These are phyloP conservation scores for Chrysosporium queenslandicum DNA, from an alignment of 2,329 filamentous ascomycete genomes.

Conservation along the genomic window DNA sequence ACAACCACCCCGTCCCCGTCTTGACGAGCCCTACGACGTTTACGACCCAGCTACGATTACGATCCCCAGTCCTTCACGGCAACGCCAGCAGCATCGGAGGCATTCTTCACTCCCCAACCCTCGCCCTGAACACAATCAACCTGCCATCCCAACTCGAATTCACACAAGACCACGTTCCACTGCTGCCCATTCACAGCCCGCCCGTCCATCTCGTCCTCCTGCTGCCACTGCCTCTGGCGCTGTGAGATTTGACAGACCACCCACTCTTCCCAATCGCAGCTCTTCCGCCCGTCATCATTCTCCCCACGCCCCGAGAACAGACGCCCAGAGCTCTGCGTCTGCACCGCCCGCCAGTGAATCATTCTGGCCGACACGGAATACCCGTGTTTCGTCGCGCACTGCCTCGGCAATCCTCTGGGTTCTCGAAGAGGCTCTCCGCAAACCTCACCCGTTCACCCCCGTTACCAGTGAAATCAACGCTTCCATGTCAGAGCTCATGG, in stretches of 20 bases:
- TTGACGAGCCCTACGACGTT: slow-evolving; percentile 48
- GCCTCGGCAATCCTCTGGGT: slow-evolving; percentile 86
- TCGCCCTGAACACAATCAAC: slow-evolving; percentile 37
- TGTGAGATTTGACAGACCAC: not conserved
- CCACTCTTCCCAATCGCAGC: too few species aligned
- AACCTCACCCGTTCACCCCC: slow-evolving; percentile 70
- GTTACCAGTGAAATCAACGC: slow-evolving; percentile 82
- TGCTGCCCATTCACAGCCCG: not conserved
- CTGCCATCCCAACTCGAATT: too few species aligned
- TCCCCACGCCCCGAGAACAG: too few species aligned
- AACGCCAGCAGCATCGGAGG: slow-evolving; percentile 39
- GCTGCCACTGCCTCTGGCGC: not conserved
- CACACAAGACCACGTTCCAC: not conserved
- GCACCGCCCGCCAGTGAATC: slow-evolving; percentile 29
- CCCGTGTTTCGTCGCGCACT: slow-evolving; percentile 68
- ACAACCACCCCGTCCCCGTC: slow-evolving; percentile 30
- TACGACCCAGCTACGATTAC: slow-evolving; percentile 41
- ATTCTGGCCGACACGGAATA: slow-evolving; percentile 43
- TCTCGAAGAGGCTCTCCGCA: slow-evolving; percentile 78
- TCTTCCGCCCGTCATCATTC: slow-evolving; percentile 16
- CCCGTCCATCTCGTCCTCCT: not conserved
- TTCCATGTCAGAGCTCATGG: slow-evolving; percentile 74
- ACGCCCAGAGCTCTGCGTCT: slow-evolving; percentile 25
- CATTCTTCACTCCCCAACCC: slow-evolving; percentile 24
- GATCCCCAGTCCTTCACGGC: slow-evolving; percentile 30